Conservation (phyloP, 768 basidiomycete species). For the Crassisporium funariophilum region DNA sequence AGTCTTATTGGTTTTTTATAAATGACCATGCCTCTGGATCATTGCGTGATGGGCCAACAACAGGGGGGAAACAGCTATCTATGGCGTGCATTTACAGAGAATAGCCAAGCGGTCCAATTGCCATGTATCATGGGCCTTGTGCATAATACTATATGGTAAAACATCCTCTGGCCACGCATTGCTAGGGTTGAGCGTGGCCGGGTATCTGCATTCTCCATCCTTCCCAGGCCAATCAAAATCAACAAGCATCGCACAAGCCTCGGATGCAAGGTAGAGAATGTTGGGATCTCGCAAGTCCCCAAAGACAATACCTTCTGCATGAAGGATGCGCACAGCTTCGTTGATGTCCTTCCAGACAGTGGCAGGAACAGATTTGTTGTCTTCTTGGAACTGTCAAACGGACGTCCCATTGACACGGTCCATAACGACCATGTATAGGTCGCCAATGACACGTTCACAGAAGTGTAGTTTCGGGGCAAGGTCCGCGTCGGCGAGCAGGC, state of each 20-base stretch:
- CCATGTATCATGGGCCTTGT: conserved; percentile 23
- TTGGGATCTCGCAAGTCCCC: conserved; percentile 29
- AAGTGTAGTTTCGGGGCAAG: conserved; percentile 21
- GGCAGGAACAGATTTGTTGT: conserved; percentile 25
- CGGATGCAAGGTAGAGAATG: conserved; percentile 17
- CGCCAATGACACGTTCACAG: conserved; percentile 18
- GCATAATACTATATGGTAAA: conserved; percentile 18
- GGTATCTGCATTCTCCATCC: conserved; percentile 22
- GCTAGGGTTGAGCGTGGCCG: conserved; percentile 18
- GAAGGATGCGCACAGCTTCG: conserved; percentile 15
- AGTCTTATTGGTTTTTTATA: too few relatives aligned
- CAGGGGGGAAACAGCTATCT: not conserved
- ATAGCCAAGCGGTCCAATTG: conserved; percentile 15
- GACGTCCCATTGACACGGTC: conserved; percentile 15
- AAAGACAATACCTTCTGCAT: conserved; percentile 24
- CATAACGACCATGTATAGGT: conserved; percentile 24
- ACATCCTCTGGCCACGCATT: conserved; percentile 18
- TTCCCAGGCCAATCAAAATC: conserved; percentile 33
- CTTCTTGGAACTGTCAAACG: conserved; percentile 12
- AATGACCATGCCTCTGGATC: too few relatives aligned
- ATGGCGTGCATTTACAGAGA: not conserved
- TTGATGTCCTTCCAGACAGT: conserved; percentile 12
- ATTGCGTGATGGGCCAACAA: too few relatives aligned
- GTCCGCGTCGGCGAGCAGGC: conserved; percentile 11
- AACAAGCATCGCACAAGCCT: conserved; percentile 19